phyloP scores from a whole-genome alignment of 768 basidiomycete genomes.

The Rhizopogon sp. region DNA sequence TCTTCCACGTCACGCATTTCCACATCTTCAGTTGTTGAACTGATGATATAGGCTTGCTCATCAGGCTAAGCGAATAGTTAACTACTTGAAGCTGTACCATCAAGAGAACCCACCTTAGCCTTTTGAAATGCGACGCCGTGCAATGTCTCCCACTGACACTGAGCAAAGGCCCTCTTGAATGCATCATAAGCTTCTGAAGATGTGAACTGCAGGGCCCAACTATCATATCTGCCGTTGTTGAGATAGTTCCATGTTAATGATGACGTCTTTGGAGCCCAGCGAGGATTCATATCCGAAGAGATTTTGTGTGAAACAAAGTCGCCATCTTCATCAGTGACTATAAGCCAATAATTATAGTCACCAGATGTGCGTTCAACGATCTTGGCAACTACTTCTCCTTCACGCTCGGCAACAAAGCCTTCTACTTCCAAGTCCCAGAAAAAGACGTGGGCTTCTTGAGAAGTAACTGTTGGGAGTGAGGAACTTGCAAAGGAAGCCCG shows the following conservation, averaged over 20 bases:
- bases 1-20: constrained; percentile 80
- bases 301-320: constrained; percentile 59
- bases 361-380: constrained; percentile 43
- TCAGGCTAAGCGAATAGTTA: constrained; percentile 46
- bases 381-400: constrained; percentile 50
- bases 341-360: constrained; percentile 55
- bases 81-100: neutral
- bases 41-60: constrained; percentile 83
- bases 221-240: constrained; percentile 50
- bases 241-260: constrained; percentile 90
- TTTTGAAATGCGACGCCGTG: constrained; percentile 75
- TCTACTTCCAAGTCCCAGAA: constrained; percentile 51
- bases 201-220: constrained; percentile 81
- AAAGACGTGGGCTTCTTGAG: constrained; percentile 53
- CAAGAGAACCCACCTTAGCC: constrained; percentile 52
- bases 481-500: constrained; percentile 14
- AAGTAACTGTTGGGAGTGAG: constrained; percentile 23
- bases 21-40: constrained; percentile 73
- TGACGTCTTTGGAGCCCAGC: constrained; percentile 51
- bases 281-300: constrained; percentile 64
- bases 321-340: constrained; percentile 45
- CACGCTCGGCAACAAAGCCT: constrained; percentile 39
- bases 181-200: constrained; percentile 47
- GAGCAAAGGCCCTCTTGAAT: constrained; percentile 62
- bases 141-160: constrained; percentile 75